A percentile compares a stretch with the other conserved stretches of the same genome.
phyloP scores from a whole-genome alignment of 495 filamentous ascomycete species.

The Rusavskia elegans region DNA sequence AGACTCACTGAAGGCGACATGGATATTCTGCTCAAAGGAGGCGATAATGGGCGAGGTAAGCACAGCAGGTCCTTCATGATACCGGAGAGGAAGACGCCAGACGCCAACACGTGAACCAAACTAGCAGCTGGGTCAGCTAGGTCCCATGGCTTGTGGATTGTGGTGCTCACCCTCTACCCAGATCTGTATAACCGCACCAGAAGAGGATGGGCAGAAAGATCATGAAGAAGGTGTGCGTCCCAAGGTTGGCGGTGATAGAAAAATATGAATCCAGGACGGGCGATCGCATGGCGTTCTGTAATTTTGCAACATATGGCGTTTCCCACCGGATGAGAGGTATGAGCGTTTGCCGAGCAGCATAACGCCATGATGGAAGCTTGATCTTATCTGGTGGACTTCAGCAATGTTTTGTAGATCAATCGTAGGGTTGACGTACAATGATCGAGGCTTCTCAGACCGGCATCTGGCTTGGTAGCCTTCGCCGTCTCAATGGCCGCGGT shows the following conservation, averaged over 20 bases:
- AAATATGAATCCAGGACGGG: slow-evolving; percentile 88
- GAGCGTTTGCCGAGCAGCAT: slow-evolving; percentile 60
- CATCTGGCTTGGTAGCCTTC: slow-evolving; percentile 37
- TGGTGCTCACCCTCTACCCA: slow-evolving; percentile 62
- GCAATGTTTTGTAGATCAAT: not conserved
- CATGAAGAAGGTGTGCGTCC: slow-evolving; percentile 99
- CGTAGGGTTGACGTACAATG: slow-evolving; percentile 45
- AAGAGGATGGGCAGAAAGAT: slow-evolving; percentile 80
- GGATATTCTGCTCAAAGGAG: slow-evolving; percentile 83
- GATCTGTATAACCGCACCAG: slow-evolving; percentile 74
- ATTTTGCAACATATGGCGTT: slow-evolving; percentile 77
- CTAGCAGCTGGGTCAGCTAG: slow-evolving; percentile 25
- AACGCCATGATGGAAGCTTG: slow-evolving; percentile 78
- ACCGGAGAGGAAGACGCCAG: slow-evolving; percentile 84
- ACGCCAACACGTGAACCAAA: slow-evolving; percentile 73
- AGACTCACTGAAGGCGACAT: slow-evolving; percentile 91
- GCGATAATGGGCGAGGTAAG: slow-evolving; percentile 84
- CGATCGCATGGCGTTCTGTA: slow-evolving; percentile 63
- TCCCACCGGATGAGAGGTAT: slow-evolving; percentile 87
- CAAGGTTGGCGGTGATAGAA: slow-evolving; percentile 88
- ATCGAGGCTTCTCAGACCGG: slow-evolving; percentile 54
- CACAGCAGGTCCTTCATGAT: slow-evolving; percentile 90
- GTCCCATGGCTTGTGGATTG: not conserved
- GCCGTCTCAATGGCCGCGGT: slow-evolving; percentile 14
- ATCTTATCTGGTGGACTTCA: slow-evolving; percentile 46